Evolutionary conservation across 345 rosid species (phyloP), one percentile per base, ranked within the genome.

Genomic region (Arabidopsis suecica): DNA sequence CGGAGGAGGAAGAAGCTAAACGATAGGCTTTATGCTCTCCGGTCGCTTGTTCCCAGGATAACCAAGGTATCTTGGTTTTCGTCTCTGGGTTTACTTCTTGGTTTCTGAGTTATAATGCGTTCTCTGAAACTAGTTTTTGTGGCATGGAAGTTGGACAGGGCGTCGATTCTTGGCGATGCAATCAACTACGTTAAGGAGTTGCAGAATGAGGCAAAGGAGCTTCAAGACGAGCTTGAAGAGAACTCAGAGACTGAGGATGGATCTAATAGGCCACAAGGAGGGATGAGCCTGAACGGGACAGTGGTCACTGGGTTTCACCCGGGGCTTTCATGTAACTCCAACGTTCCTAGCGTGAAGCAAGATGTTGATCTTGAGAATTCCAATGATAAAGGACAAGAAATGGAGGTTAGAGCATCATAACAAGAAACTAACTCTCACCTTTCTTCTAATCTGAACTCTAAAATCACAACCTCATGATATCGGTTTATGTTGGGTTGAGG

Each of bases 1-100:
- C 85, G 77, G 74, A 88, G 97, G 60, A 88, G 99, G 83, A 95
- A 89, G 78, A 95, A 88, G 83, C 90, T 95, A 66, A 95, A 95
- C 32, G 97, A 91, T 25, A 87, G 96, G 79, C 93, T 95, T 69
- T 90, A 87, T 7, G 79, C 86, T 57, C 96, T 92, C 18, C 80
- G 99, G 2, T 81, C 97, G 0, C 74, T 95, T 73, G 97, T 95
- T 76, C 99, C 99, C 5, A 89, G 48, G 7, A 91, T 94, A 34
- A 85, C 96, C 4, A 90, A 90, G 88, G 97, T 89, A 58, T 59
- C 32, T 61, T 10, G 4, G 18, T 3, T 45, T 18, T 54, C 20
- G 25, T 49, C 57, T 34, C 4, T 8, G n/a, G 36, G 8, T 49
- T 68, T 18, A 18, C 25, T 23, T 57, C 45, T 53, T 34, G 32